A percentile compares a stretch with the other conserved stretches of the same genome.
Evolutionary conservation across 176 grass and related monocot genomes (phyloP).

Genomic region (Avena sativa): DNA sequence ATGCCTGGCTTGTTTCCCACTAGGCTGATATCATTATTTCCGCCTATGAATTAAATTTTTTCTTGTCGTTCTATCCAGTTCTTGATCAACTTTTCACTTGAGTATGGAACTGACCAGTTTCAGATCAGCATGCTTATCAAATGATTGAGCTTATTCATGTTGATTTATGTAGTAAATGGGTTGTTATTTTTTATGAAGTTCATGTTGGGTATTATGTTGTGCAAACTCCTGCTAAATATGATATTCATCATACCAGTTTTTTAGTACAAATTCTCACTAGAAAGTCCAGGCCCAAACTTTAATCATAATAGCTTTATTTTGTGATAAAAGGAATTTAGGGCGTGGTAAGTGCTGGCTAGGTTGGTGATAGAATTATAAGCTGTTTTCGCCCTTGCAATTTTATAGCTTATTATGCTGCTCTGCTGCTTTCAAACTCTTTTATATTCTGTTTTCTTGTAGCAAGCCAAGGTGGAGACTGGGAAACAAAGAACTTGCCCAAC

Average conservation of each 20-base stretch:
- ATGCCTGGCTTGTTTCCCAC: not conserved
- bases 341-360: not conserved
- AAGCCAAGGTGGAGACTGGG: slow-evolving; percentile 88
- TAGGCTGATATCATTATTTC: not conserved
- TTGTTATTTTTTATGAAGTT: slow-evolving; percentile 2
- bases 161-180: slow-evolving; percentile 10
- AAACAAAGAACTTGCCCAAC: slow-evolving; percentile 89
- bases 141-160: not conserved
- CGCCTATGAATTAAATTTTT: not conserved
- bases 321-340: not conserved
- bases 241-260: not conserved
- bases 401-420: not conserved
- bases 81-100: not conserved
- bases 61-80: not conserved
- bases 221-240: not conserved
- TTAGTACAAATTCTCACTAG: not conserved
- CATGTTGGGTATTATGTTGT: not conserved
- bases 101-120: not conserved
- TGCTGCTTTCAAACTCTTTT: not conserved
- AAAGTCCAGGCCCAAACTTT: not conserved
- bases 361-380: not conserved
- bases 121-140: not conserved
- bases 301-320: slow-evolving; percentile 22
- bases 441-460: slow-evolving; percentile 50
- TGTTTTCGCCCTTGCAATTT: slow-evolving; percentile 1